Percentiles rank a stretch among this genome's conserved stretches.
These are phyloP conservation scores for Erodium maritimum DNA, from an alignment of 345 rosid genomes.

Conservation along the genomic window DNA sequence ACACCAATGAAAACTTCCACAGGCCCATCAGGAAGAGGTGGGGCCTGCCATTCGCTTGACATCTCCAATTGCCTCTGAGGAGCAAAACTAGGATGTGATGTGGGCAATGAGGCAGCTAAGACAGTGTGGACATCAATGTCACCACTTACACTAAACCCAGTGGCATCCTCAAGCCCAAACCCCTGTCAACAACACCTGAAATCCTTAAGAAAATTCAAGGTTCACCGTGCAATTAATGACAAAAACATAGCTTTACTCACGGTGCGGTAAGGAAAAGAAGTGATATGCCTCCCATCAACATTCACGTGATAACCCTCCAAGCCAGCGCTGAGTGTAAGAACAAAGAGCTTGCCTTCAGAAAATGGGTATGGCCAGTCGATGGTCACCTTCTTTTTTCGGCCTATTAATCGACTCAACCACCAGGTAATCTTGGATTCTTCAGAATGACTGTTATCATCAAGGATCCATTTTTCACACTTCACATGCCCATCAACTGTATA, in stretches of 20 bases:
- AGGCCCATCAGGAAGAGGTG: slow-evolving; percentile 41
- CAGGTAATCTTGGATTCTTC: slow-evolving; percentile 67
- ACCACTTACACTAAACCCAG: slow-evolving; percentile 64
- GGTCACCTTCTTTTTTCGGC: slow-evolving; percentile 51
- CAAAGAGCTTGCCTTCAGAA: slow-evolving; percentile 63
- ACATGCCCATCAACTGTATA: slow-evolving; percentile 72
- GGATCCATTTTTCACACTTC: slow-evolving; percentile 94
- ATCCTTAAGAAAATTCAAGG: slow-evolving; percentile 13
- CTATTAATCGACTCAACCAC: slow-evolving; percentile 78
- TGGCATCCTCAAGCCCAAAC: slow-evolving; percentile 90
- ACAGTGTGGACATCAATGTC: slow-evolving; percentile 70
- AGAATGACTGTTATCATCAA: slow-evolving; percentile 53
- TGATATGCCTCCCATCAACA: slow-evolving; percentile 80
- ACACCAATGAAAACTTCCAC: slow-evolving; percentile 75
- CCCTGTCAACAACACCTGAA: slow-evolving; percentile 40
- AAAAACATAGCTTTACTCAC: slow-evolving; percentile 34
- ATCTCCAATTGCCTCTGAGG: slow-evolving; percentile 73
- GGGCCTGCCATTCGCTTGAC: slow-evolving; percentile 72
- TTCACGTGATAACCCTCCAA: slow-evolving; percentile 84
- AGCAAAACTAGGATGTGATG: slow-evolving; percentile 72
- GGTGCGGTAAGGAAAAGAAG: slow-evolving; percentile 84
- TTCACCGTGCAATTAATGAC: not conserved
- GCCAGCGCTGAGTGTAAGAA: slow-evolving; percentile 78
- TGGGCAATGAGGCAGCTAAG: slow-evolving; percentile 77
- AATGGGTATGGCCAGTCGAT: slow-evolving; percentile 94